Conservation (phyloP, 73 alveolate genomes). For the Paramecium bursaria region DNA sequence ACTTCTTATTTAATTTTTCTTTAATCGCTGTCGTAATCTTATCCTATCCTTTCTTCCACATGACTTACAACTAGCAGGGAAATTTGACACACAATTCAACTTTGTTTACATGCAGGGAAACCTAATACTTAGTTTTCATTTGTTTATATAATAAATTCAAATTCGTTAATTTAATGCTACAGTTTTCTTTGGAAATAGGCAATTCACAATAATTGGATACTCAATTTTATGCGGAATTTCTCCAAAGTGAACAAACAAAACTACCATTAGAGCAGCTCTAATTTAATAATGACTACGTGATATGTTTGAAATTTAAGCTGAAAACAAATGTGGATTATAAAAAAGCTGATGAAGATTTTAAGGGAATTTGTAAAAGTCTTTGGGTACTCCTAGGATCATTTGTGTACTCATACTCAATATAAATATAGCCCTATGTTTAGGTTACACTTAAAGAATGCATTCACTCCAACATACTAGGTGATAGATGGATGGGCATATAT, state of each 20-base stretch:
- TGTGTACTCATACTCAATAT: conserved; percentile 2
- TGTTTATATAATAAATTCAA: too few relatives aligned
- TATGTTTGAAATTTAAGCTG: not conserved
- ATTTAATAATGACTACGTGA: too few relatives aligned
- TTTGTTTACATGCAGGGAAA: conserved; percentile 1
- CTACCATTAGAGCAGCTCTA: too few relatives aligned
- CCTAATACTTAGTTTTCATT: conserved; percentile 15
- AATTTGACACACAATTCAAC: conserved; percentile 42
- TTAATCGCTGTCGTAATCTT: conserved; percentile 3
- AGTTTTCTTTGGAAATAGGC: too few relatives aligned
- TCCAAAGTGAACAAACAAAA: too few relatives aligned
- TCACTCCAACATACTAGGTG: conserved; percentile 17
- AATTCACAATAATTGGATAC: too few relatives aligned
- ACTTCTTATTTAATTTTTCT: conserved; percentile 4
- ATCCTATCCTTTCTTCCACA: conserved; percentile 49
- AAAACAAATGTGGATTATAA: conserved; percentile 7
- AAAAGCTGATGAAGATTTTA: conserved; percentile 38
- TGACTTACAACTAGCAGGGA: conserved; percentile 32
- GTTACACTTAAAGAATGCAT: conserved; percentile 1
- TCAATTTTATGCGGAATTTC: too few relatives aligned
- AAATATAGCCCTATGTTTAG: not conserved
- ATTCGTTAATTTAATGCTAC: too few relatives aligned
- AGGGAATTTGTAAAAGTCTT: conserved; percentile 21
- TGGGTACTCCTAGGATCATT: conserved; percentile 6
- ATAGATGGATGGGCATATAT: conserved; percentile 16